A percentile compares a stretch with the other conserved stretches of the same genome.
phyloP scores from a whole-genome alignment of 768 basidiomycete species.

The Termitomyces sp. region DNA sequence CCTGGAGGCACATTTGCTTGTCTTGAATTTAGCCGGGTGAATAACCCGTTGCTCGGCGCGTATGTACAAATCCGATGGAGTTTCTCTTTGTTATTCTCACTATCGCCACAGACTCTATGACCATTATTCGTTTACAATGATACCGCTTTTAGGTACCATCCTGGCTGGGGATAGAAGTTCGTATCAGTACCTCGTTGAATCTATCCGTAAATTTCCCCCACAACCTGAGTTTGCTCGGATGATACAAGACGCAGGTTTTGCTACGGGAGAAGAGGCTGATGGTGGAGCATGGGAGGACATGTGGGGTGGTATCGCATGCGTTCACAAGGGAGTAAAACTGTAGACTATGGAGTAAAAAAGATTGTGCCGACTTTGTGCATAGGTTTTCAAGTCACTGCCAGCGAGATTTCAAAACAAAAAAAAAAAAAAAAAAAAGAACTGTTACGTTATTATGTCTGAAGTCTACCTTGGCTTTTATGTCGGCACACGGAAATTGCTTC shows the following conservation, averaged over 20 bases:
- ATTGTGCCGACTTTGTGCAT: not conserved
- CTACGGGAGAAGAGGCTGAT: slow-evolving; percentile 62
- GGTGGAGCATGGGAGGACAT: slow-evolving; percentile 83
- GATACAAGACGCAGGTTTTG: slow-evolving; percentile 84
- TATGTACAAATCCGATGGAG: slow-evolving; percentile 35
- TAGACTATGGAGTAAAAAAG: slow-evolving; percentile 21
- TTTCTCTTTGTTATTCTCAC: slow-evolving; percentile 2
- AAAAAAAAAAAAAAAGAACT: not conserved
- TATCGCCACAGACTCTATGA: slow-evolving; percentile 67
- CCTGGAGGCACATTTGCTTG: slow-evolving; percentile 95
- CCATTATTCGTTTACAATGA: slow-evolving; percentile 92
- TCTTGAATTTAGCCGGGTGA: slow-evolving; percentile 92
- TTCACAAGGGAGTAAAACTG: slow-evolving; percentile 81
- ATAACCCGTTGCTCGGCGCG: slow-evolving; percentile 81
- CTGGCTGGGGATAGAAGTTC: slow-evolving; percentile 92
- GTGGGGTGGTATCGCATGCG: slow-evolving; percentile 84
- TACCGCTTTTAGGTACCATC: slow-evolving; percentile 93
- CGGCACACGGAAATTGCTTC: not conserved
- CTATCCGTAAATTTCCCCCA: slow-evolving; percentile 88
- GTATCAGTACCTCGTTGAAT: slow-evolving; percentile 97
- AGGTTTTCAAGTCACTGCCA: not conserved
- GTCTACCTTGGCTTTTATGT: not conserved
- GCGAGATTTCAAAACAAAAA: too few relatives aligned
- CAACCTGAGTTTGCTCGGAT: slow-evolving; percentile 85
- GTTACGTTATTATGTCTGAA: not conserved